Conservation (phyloP, 2,329 filamentous ascomycete species). For the Hypoxylon sp. region DNA sequence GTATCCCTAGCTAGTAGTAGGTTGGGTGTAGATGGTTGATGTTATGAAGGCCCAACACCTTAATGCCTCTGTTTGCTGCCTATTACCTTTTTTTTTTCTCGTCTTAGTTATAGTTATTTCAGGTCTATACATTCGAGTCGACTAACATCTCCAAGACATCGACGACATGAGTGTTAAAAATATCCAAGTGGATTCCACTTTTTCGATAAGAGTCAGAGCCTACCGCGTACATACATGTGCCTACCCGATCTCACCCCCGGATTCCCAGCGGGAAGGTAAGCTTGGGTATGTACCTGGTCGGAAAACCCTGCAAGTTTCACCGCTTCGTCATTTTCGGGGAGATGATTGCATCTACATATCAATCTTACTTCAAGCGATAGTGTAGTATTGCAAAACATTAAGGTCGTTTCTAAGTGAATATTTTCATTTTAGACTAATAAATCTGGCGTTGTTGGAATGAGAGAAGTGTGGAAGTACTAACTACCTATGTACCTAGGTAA, state of each 20-base stretch:
- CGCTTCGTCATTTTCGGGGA: slow-evolving; percentile 15
- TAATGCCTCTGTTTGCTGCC: background rate
- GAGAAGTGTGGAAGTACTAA: slow-evolving; percentile 3
- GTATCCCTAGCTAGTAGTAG: slow-evolving; percentile 4
- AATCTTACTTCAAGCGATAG: background rate
- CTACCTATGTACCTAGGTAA: too few relatives aligned
- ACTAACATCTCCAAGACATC: background rate
- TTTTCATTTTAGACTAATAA: background rate
- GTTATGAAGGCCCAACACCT: background rate
- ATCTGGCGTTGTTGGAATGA: background rate
- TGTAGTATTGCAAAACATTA: background rate
- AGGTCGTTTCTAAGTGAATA: background rate
- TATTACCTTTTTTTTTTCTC: background rate
- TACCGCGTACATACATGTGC: slow-evolving; percentile 9
- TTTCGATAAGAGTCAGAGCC: slow-evolving; percentile 24
- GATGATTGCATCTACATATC: background rate
- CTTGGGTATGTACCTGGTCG: slow-evolving; percentile 20
- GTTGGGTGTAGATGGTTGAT: slow-evolving; percentile 7
- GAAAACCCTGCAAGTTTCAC: slow-evolving; percentile 20
- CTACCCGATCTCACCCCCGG: slow-evolving; percentile 29
- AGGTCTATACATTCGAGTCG: background rate
- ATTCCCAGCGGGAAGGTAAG: slow-evolving; percentile 24
- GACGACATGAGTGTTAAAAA: slow-evolving; percentile 11
- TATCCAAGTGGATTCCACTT: slow-evolving; percentile 18
- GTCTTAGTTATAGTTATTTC: background rate